Evolutionary conservation across 2,329 filamentous ascomycete species (phyloP).

Genomic region (Harringtonia aguacate): DNA sequence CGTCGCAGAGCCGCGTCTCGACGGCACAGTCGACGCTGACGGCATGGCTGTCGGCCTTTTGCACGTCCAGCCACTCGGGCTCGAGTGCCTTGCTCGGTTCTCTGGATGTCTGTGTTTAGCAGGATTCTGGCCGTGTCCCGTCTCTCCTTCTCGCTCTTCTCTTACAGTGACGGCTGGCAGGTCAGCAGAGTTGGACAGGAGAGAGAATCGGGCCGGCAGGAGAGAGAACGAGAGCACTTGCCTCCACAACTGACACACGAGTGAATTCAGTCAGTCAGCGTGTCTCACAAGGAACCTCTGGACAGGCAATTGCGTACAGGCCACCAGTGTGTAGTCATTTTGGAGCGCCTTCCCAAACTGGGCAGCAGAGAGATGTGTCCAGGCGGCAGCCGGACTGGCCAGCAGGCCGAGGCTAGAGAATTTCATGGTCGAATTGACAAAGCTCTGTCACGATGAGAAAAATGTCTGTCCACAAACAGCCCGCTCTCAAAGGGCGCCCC

Average conservation of each 20-base stretch:
- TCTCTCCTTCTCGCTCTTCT: too few species aligned
- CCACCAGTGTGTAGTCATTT: slow-evolving; percentile 17
- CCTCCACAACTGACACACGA: slow-evolving; percentile 10
- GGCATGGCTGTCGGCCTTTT: slow-evolving; percentile 13
- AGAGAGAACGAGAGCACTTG: not conserved
- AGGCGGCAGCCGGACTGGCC: slow-evolving; percentile 6
- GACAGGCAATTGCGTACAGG: slow-evolving; percentile 17
- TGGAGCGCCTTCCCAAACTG: slow-evolving; percentile 5
- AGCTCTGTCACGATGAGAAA: too few species aligned
- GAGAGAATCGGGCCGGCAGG: too few species aligned
- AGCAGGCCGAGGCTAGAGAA: not conserved
- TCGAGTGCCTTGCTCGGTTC: slow-evolving; percentile 21
- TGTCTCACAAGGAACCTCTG: not conserved
- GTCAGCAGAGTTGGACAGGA: too few species aligned
- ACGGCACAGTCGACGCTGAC: slow-evolving; percentile 30
- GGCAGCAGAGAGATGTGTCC: slow-evolving; percentile 13
- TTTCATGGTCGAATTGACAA: too few species aligned
- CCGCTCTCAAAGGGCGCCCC: too few species aligned
- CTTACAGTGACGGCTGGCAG: too few species aligned
- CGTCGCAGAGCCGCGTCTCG: slow-evolving; percentile 25
- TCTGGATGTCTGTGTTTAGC: slow-evolving; percentile 13
- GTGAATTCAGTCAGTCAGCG: not conserved
- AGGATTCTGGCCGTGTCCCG: too few species aligned
- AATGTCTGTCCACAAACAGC: too few species aligned
- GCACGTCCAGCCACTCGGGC: slow-evolving; percentile 21